Base-by-base conservation (phyloP, 495 filamentous ascomycete genomes). In the Lophiotrema nucula region DNA sequence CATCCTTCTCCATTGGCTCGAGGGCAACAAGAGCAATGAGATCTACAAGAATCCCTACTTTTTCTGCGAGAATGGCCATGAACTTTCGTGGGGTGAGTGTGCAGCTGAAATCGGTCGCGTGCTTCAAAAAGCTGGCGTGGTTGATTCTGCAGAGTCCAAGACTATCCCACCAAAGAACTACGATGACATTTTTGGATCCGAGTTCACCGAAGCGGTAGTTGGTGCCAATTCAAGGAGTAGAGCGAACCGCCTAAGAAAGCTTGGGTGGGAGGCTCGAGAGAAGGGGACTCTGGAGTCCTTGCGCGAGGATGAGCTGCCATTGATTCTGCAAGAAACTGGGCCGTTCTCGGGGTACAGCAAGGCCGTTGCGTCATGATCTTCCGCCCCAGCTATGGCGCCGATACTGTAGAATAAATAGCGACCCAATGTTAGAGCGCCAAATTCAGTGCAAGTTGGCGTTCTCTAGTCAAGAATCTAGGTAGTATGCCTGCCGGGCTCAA, bases 41-140 rank as follows among this genome's bases (percentile, higher is more conserved):
- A 27, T 69, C 22, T 22, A 66, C 4, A 33, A 57, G 28, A 71
- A 74, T 41, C 69, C 65, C 15, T 76, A 73, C 46, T 74, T 66
- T 59, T 75, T 75, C 52, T 66, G 62, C 49, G 73, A 76, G 46
- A 73, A 71, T 31, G 72, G 72, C 12, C 55, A 65, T 6, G 73
- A 75, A 45, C 44, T 64, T 5, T 67, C 65, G 5, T 71, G 66
- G 67, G 37, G 56, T n/a, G 51, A 65, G 25, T 58, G 60, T 18
- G 64, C 66, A 2, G 57, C 60, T 15, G 58, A 67, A 37, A 56
- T 74, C 23, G 68, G 67, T n/a, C 58, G 62, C 6, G 51, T 47
- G 5, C 53, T 73, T 23, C 43, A 64, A 25, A 31, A 46, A n/a
- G 56, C 25, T 35, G 66, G 67, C 44, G 56, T 55, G 33, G 63